These are phyloP conservation scores for Xylariaceae sp. DNA, from an alignment of 2,329 filamentous ascomycete species.

Conservation along the genomic window DNA sequence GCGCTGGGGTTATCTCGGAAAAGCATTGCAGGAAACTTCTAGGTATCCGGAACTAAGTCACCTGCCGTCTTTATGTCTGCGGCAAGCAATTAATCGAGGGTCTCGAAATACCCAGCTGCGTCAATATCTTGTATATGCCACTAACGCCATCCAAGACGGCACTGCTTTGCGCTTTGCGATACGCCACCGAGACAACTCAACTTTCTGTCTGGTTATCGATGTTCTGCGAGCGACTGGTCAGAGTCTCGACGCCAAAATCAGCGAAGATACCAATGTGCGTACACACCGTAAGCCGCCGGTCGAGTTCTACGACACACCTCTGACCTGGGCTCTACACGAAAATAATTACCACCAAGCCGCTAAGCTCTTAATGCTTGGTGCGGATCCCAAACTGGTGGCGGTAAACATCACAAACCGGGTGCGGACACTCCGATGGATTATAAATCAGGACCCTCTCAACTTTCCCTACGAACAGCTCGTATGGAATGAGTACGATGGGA, in stretches of 20 bases:
- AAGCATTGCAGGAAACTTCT: neutral
- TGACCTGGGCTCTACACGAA: neutral
- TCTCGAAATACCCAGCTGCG: neutral
- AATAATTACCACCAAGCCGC: slow-evolving; percentile 1
- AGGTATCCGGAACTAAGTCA: neutral
- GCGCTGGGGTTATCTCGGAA: neutral
- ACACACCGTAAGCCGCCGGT: neutral
- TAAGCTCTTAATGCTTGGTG: neutral
- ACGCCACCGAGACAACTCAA: neutral
- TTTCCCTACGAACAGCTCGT: neutral
- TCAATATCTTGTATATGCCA: neutral
- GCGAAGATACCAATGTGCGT: neutral
- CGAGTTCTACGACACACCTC: neutral
- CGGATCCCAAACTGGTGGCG: neutral
- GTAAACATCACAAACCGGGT: slow-evolving; percentile 14
- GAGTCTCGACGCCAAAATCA: neutral
- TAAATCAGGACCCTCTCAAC: neutral
- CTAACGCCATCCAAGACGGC: neutral
- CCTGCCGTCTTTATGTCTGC: neutral
- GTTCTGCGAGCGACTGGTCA: neutral
- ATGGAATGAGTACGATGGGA: neutral
- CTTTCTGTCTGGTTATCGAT: neutral
- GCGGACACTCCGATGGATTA: neutral
- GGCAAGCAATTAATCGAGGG: neutral
- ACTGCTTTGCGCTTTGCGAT: neutral